Base-by-base conservation (phyloP, 805 yeast genomes). In the Monosporozyma yasuniensis region DNA sequence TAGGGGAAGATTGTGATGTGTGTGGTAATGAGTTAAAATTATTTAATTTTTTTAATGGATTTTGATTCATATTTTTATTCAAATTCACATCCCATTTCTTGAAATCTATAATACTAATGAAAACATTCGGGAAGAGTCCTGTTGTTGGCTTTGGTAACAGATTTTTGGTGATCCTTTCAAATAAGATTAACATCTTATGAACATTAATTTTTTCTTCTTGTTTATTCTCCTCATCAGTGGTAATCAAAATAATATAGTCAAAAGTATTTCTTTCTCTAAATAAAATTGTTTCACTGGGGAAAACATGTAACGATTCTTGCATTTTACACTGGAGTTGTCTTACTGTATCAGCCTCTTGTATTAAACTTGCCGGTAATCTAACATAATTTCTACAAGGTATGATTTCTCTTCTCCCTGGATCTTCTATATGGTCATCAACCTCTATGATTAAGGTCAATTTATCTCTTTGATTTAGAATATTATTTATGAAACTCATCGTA, bases 211-310 rank as follows among this genome's bases (percentile, higher is more conserved):
- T 16, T 35, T 9, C 12, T 35, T 35, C 39, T 11, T 12, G n/a
- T 5, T 28, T 25, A 10, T 42, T 42, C n/a, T 4, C 46, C 9
- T 18, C 35, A 42, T 42, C 46, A 12, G 47, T 28, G 10, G 39
- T 32, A 21, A 19, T 19, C 7, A 44, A 5, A 4, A 44, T 32
- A 32, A 44, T 44, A 30, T 32, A 44, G 6, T 44, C 47, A 32
- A 19, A 44, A 32, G 19, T 23, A 22, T 44, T 44, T 30, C 47
- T 44, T n/a, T 32, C 39, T 23, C 35, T 25, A 38, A 34, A 47
- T 42, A 8, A 47, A 53, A 11, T 51, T 28, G 22, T 18, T 8
- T 44, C 47, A 28, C 16, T 32, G 12, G 47, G 41, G n/a, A 30
- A 19, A 3, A 19, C 28, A 12, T 30, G 5, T n/a, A 8, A n/a